A percentile compares a stretch with the other conserved stretches of the same genome.
Conservation (phyloP, 352 stramenopile species). For the Phytopythium vexans region DNA sequence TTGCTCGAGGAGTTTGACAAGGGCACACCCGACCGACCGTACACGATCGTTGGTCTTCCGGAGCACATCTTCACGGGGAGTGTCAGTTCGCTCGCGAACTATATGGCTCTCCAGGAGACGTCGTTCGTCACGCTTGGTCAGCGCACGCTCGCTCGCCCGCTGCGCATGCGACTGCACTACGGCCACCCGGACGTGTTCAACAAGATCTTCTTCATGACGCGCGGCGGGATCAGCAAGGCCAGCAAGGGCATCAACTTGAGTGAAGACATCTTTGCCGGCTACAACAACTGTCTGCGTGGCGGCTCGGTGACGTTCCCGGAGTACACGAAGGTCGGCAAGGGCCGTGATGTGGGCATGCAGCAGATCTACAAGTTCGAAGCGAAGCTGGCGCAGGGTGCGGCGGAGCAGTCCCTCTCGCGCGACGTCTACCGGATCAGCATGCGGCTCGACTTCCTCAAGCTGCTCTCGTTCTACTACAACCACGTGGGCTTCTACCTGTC, state of each 20-base stretch:
- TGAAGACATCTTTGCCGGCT: constrained; percentile 99
- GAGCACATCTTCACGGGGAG: constrained; percentile 99
- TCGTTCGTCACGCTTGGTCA: constrained; percentile 98
- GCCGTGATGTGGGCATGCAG: constrained; percentile 98
- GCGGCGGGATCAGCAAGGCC: constrained; percentile 98
- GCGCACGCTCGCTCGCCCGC: constrained; percentile 93
- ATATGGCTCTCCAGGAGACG: constrained; percentile 99
- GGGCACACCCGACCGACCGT: constrained; percentile 62
- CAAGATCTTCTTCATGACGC: constrained; percentile 99
- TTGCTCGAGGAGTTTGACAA: constrained; percentile 97
- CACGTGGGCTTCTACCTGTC: constrained; percentile 98
- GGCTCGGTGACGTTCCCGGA: constrained; percentile 97
- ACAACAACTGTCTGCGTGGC: constrained; percentile 98
- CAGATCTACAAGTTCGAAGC: constrained; percentile 99
- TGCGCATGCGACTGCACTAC: constrained; percentile 98
- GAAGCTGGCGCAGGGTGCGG: constrained; percentile 96
- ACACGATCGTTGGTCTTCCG: constrained; percentile 96
- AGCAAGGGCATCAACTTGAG: constrained; percentile 99
- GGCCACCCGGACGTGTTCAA: constrained; percentile 99
- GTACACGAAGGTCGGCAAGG: constrained; percentile 98
- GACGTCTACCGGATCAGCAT: constrained; percentile 98
- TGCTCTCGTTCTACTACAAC: constrained; percentile 99
- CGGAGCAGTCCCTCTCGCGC: constrained; percentile 97
- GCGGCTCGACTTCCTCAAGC: constrained; percentile 97
- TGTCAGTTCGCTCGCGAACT: constrained; percentile 98